Evolutionary conservation across 805 yeast species (phyloP).

Genomic region (Saccharomycopsis javanensis): DNA sequence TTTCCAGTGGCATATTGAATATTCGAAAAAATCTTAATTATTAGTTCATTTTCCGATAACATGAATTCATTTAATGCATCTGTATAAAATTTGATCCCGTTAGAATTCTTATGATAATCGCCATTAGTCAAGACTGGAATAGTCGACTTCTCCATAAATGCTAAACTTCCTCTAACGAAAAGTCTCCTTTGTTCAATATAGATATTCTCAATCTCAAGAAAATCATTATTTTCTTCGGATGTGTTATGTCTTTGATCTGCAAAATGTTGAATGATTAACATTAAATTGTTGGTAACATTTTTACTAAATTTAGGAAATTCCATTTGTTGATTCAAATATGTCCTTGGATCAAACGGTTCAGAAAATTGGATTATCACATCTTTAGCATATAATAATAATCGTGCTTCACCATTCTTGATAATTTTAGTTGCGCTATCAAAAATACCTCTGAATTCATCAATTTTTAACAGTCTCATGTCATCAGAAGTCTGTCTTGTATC

Average conservation of each 20-base stretch:
- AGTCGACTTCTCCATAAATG: conserved; percentile 37
- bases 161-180: conserved; percentile 35
- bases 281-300: conserved; percentile 22
- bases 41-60: conserved; percentile 39
- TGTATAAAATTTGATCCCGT: conserved; percentile 46
- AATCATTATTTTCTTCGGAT: conserved; percentile 21
- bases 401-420: conserved; percentile 47
- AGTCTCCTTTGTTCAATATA: conserved; percentile 35
- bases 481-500: conserved; percentile 20
- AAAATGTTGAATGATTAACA: conserved; percentile 21
- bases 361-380: conserved; percentile 32
- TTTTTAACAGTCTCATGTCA: conserved; percentile 19
- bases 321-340: conserved; percentile 27
- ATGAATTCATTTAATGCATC: conserved; percentile 42
- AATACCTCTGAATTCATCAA: conserved; percentile 58
- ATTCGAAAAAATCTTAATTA: conserved; percentile 32
- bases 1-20: conserved; percentile 13
- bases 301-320: conserved; percentile 11
- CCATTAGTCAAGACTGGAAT: conserved; percentile 32
- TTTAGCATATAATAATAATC: conserved; percentile 41
- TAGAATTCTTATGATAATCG: conserved; percentile 53
- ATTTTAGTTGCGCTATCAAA: conserved; percentile 47
- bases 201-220: conserved; percentile 27
- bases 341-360: conserved; percentile 37
- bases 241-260: conserved; percentile 11